A percentile compares a stretch with the other conserved stretches of the same genome.
Evolutionary conservation across 2,329 filamentous ascomycete species (phyloP).

Genomic region (Zalaria sp.): DNA sequence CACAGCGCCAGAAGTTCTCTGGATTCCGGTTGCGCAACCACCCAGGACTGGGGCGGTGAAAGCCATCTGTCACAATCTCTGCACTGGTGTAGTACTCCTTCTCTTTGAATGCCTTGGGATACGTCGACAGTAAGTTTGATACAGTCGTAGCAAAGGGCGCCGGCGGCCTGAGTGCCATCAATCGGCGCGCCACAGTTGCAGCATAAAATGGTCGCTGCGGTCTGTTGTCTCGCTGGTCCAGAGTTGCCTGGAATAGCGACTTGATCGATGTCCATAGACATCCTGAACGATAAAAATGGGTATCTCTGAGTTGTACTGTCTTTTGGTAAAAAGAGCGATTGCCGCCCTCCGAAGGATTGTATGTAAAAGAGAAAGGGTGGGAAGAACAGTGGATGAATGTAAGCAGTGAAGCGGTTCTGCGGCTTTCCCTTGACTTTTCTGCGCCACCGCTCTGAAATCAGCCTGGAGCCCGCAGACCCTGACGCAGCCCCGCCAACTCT

Average conservation of each 20-base stretch:
- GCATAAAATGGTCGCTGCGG: conserved; percentile 57
- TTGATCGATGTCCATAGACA: conserved; percentile 24
- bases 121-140: conserved; percentile 91
- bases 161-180: conserved; percentile 73
- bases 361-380: too few relatives aligned
- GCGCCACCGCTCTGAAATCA: too few relatives aligned
- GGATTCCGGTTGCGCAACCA: conserved; percentile 72
- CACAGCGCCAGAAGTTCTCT: conserved; percentile 87
- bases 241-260: conserved; percentile 10
- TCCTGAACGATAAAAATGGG: conserved; percentile 7
- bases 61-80: conserved; percentile 91
- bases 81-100: conserved; percentile 83
- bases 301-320: neutral
- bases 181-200: conserved; percentile 96
- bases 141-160: conserved; percentile 90
- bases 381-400: too few relatives aligned
- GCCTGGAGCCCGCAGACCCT: too few relatives aligned
- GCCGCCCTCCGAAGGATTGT: too few relatives aligned
- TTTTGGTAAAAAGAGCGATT: too few relatives aligned
- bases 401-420: too few relatives aligned
- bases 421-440: too few relatives aligned
- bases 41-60: conserved; percentile 72
- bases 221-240: conserved; percentile 13
- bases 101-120: conserved; percentile 77
- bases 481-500: too few relatives aligned